phyloP scores from a whole-genome alignment of 169 alveolate genomes.

The Plasmodium malariae region DNA sequence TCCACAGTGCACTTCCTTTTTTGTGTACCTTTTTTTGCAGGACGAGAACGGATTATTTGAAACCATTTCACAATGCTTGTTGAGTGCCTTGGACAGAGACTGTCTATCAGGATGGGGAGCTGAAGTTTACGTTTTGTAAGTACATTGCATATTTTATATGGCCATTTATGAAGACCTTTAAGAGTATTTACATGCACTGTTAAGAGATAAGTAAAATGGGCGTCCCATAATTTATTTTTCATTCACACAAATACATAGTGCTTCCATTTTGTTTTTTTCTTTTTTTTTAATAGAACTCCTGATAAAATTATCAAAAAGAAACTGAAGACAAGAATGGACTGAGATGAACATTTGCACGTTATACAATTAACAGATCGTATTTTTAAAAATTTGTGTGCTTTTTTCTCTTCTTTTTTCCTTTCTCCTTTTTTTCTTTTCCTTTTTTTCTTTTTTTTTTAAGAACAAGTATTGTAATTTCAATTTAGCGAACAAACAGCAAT shows the following conservation, averaged over 20 bases:
- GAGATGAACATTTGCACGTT: no score
- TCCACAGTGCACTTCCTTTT: background rate
- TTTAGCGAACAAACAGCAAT: no score
- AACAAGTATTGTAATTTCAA: no score
- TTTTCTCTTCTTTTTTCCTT: no score
- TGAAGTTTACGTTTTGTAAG: constrained; percentile 91
- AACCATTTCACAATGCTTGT: constrained; percentile 94
- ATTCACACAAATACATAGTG: background rate
- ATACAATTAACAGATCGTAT: no score
- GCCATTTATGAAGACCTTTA: no score
- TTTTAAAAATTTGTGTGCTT: no score
- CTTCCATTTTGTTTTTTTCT: background rate
- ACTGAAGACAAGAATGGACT: constrained; percentile 92
- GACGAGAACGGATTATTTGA: constrained; percentile 93
- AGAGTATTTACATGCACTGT: no score
- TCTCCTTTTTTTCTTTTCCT: no score
- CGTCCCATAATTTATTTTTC: background rate
- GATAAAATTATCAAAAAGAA: constrained; percentile 87
- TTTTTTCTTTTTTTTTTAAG: no score
- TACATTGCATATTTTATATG: no score
- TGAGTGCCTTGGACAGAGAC: constrained; percentile 96
- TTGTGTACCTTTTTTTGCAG: constrained; percentile 26
- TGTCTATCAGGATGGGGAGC: constrained; percentile 99
- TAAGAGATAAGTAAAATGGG: no score
- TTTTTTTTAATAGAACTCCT: constrained; percentile 84